Conservation (phyloP, 371 early-diverging fungal genomes). For the Nematocida sp. region DNA sequence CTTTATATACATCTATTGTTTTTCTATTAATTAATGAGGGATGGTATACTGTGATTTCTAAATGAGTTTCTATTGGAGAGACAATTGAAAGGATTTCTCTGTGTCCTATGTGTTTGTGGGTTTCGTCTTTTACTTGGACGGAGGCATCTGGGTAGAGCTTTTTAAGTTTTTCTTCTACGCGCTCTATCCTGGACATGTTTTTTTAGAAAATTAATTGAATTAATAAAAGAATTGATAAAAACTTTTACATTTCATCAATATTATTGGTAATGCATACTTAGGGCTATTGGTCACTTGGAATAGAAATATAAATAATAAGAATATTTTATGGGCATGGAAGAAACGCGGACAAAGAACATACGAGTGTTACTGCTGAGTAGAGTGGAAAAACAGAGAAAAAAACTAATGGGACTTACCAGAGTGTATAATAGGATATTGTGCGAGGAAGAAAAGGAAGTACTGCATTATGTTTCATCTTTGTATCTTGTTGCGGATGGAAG, state of each 20-base stretch:
- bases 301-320: not conserved
- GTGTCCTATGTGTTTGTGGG: slow-evolving; percentile 34
- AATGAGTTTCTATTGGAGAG: slow-evolving; percentile 19
- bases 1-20: slow-evolving; percentile 3
- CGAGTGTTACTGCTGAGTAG: too few relatives aligned
- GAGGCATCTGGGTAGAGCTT: slow-evolving; percentile 24
- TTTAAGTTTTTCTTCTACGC: slow-evolving; percentile 13
- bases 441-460: too few relatives aligned
- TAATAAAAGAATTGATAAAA: too few relatives aligned
- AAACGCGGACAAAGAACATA: too few relatives aligned
- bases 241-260: too few relatives aligned
- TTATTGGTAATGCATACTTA: too few relatives aligned
- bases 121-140: slow-evolving; percentile 13
- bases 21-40: not conserved
- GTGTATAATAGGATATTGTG: too few relatives aligned
- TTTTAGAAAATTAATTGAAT: not conserved
- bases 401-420: too few relatives aligned
- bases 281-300: too few relatives aligned
- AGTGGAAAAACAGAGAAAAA: too few relatives aligned
- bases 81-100: slow-evolving; percentile 18
- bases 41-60: slow-evolving; percentile 14
- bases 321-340: not conserved
- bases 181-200: slow-evolving; percentile 25
- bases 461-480: too few relatives aligned
- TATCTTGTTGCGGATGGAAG: too few relatives aligned